phyloP scores from a whole-genome alignment of 1,284 basidiomycete genomes.

The Ustilago hordei region DNA sequence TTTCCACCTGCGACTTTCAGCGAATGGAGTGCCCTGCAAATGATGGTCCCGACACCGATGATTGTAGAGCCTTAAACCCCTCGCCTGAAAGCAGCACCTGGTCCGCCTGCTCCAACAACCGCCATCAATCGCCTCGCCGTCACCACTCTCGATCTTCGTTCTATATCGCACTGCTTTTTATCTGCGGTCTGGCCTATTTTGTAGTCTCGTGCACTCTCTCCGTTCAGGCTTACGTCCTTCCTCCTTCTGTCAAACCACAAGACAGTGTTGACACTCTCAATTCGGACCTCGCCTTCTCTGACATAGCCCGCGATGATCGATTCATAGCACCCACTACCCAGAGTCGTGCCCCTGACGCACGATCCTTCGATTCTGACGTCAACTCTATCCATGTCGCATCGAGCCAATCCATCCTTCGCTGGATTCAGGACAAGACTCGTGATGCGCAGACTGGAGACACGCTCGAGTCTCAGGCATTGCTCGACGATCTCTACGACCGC shows the following conservation, averaged over 20 bases:
- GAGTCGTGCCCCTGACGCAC: conserved; percentile 19
- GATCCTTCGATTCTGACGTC: conserved; percentile 14
- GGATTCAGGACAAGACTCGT: conserved; percentile 27
- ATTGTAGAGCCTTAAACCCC: conserved; percentile 52
- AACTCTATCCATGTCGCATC: not conserved
- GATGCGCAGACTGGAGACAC: not conserved
- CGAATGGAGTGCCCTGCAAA: conserved; percentile 48
- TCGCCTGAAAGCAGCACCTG: conserved; percentile 33
- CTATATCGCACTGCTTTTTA: conserved; percentile 9
- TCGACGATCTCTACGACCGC: conserved; percentile 39
- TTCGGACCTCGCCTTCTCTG: conserved; percentile 7
- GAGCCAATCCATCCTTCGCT: conserved; percentile 16
- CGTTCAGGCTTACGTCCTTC: conserved; percentile 35
- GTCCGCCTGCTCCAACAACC: conserved; percentile 45
- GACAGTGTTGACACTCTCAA: conserved; percentile 3
- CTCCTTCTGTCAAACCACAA: conserved; percentile 7
- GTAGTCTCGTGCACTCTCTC: conserved; percentile 13
- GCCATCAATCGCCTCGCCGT: conserved; percentile 16
- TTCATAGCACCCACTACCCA: conserved; percentile 20
- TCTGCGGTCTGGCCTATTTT: conserved; percentile 22
- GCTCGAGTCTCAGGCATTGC: conserved; percentile 21
- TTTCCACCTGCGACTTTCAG: conserved; percentile 12
- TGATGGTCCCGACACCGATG: conserved; percentile 50
- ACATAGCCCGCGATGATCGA: conserved; percentile 46
- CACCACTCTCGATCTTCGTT: conserved; percentile 10